Conservation (phyloP, 2,329 filamentous ascomycete species). For the Penicillium brevicompactum region DNA sequence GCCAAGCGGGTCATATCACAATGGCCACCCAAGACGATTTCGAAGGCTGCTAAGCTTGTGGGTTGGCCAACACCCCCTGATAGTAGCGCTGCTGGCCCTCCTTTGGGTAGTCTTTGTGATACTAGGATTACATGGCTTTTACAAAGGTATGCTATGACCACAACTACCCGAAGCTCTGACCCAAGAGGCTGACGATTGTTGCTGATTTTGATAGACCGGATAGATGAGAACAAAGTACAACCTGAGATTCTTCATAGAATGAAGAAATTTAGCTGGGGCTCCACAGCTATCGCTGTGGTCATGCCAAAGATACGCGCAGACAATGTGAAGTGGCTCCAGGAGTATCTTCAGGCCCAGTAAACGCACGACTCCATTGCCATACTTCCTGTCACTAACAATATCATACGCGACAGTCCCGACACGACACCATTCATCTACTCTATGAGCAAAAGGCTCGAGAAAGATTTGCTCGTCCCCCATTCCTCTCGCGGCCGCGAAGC, state of each 20-base stretch:
- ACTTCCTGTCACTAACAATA: not conserved
- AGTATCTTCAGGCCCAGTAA: not conserved
- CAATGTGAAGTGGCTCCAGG: slow-evolving; percentile 1
- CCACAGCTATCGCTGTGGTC: not conserved
- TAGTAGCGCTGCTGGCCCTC: not conserved
- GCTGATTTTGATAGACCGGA: no score
- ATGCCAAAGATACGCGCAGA: slow-evolving; percentile 6
- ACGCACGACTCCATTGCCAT: not conserved
- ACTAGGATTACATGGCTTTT: not conserved
- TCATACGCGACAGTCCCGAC: not conserved
- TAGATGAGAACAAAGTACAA: not conserved
- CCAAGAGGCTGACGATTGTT: no score
- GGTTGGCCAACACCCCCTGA: not conserved
- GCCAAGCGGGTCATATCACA: not conserved
- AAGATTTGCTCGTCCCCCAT: slow-evolving; percentile 10
- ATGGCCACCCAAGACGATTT: not conserved
- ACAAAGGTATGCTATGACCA: not conserved
- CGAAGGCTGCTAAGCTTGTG: not conserved
- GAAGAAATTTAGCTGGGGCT: not conserved
- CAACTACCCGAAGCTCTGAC: not conserved
- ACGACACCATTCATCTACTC: slow-evolving; percentile 24
- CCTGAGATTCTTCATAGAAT: not conserved
- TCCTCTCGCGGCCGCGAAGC: slow-evolving; percentile 58
- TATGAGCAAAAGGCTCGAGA: slow-evolving; percentile 17
- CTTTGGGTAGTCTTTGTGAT: not conserved